Base-by-base conservation (phyloP, 2,329 filamentous ascomycete genomes). In the Paecilomyces fulvus region DNA sequence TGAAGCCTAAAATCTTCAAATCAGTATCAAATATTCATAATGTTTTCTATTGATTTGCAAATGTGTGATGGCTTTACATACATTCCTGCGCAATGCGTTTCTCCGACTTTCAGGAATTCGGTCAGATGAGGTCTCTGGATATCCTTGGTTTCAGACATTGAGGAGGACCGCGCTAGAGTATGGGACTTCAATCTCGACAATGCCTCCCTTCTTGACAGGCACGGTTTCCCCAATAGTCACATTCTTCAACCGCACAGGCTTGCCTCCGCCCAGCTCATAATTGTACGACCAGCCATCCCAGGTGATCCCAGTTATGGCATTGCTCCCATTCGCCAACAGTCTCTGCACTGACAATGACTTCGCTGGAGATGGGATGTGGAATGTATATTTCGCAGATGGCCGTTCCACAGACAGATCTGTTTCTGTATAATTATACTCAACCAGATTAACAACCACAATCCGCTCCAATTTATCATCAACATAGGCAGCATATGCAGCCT, bases 201-300 rank as follows among this genome's bases (percentile, higher is more conserved):
- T 62, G 1, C 78, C 80, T 17, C 70, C 65, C 2, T 59, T 59
- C 4, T 73, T 67, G 28, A 65, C 60, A 7, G 51, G 30, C 0
- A 75, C 66, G 23, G 28, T 75, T 70, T 84, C 80, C 0, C 75
- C 79, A 3, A 71, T 66, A 3, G 83, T 85, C 12, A 83, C 76
- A 64, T 87, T 86, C 0, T 58, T 56, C 67, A 85, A 61, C 56
- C 75, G 65, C 31, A 83, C 80, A 2, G 83, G 81, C 65, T 66
- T 70, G 0, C 83, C 84, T 3, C 73, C 61, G 10, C 79, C 75
- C 52, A 86, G 68, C 67, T 86, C 83, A 57, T 79, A 79, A 62
- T 86, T 82, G 60, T 83, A 87, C 59, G 80, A 86, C 64, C 73
- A 77, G 1, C 83, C 83, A 66, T 86, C 81, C 72, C 79, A 86